A percentile compares a stretch with the other conserved stretches of the same genome.
phyloP scores from a whole-genome alignment of 805 yeast genomes.

The Priceomyces haplophilus region DNA sequence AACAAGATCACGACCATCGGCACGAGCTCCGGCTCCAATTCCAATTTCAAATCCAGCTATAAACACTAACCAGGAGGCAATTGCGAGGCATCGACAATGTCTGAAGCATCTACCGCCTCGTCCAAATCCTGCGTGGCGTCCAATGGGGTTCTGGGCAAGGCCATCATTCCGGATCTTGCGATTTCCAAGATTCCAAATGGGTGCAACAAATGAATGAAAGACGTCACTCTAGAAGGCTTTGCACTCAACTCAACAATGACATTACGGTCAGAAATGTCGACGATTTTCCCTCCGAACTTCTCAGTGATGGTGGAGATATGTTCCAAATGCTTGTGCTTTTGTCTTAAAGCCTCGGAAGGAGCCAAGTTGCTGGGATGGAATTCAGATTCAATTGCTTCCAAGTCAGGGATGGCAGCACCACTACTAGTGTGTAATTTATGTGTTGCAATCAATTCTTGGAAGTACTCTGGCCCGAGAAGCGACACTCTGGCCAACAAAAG shows the following conservation, averaged over 20 bases:
- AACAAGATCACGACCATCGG: no score
- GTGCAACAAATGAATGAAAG: conserved; percentile 83
- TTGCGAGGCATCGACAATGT: conserved; percentile 80
- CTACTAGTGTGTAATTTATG: conserved; percentile 54
- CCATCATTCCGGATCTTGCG: conserved; percentile 98
- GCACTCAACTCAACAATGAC: conserved; percentile 93
- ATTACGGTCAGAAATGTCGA: conserved; percentile 89
- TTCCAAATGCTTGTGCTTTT: conserved; percentile 84
- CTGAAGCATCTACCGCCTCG: conserved; percentile 53
- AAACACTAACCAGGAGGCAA: conserved; percentile 82
- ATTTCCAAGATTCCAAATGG: conserved; percentile 96
- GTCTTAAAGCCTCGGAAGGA: conserved; percentile 89
- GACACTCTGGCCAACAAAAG: conserved; percentile 88
- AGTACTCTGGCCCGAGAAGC: conserved; percentile 95
- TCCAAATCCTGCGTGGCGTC: conserved; percentile 48
- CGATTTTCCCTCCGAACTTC: conserved; percentile 90
- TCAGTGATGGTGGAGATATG: conserved; percentile 76
- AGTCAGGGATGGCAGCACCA: conserved; percentile 41
- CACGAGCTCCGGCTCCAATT: no score
- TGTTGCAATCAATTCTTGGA: conserved; percentile 87
- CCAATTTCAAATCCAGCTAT: conserved; percentile 7
- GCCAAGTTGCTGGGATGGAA: conserved; percentile 89
- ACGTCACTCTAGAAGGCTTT: conserved; percentile 83
- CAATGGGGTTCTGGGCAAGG: conserved; percentile 91
- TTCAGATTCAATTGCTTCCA: conserved; percentile 42